Conservation (phyloP, 1,139 yeast species). For the Taphrina flavorubra region DNA sequence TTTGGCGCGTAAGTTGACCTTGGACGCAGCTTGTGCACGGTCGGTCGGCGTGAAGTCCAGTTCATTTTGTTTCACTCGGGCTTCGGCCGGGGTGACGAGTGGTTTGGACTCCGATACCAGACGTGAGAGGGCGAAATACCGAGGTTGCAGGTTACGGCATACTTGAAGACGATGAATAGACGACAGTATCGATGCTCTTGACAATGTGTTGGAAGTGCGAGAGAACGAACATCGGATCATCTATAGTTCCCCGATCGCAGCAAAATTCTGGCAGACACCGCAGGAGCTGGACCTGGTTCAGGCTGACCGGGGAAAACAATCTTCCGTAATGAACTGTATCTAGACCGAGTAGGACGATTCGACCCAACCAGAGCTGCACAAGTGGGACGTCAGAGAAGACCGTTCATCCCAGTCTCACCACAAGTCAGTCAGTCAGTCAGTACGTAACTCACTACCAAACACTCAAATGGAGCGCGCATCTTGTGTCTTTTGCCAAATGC, state of each 20-base stretch:
- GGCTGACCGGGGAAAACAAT: neutral
- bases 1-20: constrained; percentile 40
- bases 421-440: neutral
- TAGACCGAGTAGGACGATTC: neutral
- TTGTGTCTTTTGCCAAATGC: too few species aligned
- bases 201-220: neutral
- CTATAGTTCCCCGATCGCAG: constrained; percentile 11
- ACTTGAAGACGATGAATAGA: neutral
- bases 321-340: neutral
- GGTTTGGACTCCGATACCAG: constrained; percentile 1
- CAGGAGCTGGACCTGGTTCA: neutral
- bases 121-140: neutral
- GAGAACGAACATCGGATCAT: constrained; percentile 22
- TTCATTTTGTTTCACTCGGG: constrained; percentile 31
- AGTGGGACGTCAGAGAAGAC: too few species aligned
- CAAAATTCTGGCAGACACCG: neutral
- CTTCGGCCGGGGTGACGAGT: constrained; percentile 14
- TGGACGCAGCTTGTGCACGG: constrained; percentile 38
- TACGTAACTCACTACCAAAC: neutral
- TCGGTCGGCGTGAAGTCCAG: constrained; percentile 51
- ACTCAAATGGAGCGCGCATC: too few species aligned
- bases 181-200: constrained; percentile 6
- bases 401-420: too few species aligned
- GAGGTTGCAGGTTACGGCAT: neutral
- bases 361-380: too few species aligned